phyloP scores from a whole-genome alignment of 1,139 yeast genomes.

The Yarrowia galli region DNA sequence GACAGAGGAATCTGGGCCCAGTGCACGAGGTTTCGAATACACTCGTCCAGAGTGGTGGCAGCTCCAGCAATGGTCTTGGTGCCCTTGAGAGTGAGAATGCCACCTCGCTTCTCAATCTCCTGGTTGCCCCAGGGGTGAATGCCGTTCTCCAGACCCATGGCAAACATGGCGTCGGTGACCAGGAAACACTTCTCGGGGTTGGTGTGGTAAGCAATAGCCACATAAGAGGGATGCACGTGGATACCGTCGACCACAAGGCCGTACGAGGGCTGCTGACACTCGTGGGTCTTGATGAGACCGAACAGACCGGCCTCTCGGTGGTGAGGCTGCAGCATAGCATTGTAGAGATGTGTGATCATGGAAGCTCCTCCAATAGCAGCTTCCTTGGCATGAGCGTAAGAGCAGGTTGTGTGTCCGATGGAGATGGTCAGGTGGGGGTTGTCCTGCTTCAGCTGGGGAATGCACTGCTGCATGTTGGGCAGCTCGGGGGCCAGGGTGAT shows the following conservation, averaged over 20 bases:
- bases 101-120: constrained; percentile 60
- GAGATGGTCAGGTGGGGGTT: constrained; percentile 55
- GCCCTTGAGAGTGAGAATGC: constrained; percentile 59
- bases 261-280: constrained; percentile 56
- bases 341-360: constrained; percentile 69
- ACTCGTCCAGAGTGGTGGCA: constrained; percentile 63
- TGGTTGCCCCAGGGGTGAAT: constrained; percentile 53
- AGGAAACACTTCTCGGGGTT: constrained; percentile 64
- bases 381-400: constrained; percentile 57
- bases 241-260: constrained; percentile 70
- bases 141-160: constrained; percentile 58
- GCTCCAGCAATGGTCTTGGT: constrained; percentile 71
- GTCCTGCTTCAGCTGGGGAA: constrained; percentile 54
- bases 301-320: constrained; percentile 68
- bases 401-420: constrained; percentile 65
- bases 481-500: constrained; percentile 71
- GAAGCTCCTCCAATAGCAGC: constrained; percentile 63
- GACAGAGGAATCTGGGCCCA: constrained; percentile 63
- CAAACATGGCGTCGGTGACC: constrained; percentile 67
- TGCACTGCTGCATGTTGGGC: constrained; percentile 60
- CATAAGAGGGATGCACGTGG: constrained; percentile 68
- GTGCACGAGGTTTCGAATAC: constrained; percentile 60
- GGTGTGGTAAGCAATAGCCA: constrained; percentile 61
- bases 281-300: constrained; percentile 54
- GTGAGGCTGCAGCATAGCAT: constrained; percentile 74